Evolutionary conservation across 2,329 filamentous ascomycete genomes (phyloP), one percentile per base, ranked within the genome.

Genomic region (Xylaria sp.): DNA sequence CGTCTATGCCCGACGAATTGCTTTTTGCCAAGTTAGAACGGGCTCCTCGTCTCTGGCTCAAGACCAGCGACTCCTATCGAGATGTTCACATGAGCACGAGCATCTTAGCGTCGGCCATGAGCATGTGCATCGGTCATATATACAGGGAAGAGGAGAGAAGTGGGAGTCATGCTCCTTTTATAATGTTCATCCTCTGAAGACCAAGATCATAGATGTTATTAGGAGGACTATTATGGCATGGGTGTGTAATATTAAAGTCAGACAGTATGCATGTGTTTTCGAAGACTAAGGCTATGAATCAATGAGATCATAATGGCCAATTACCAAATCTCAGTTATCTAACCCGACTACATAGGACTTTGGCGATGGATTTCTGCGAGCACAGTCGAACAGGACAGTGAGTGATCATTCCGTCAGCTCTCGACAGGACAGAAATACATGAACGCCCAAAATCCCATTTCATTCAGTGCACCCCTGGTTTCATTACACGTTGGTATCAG

Each of bases 401-500:
- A 46, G 15, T 18, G 18, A 7, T 46, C 3, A 20, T 46, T 20
- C 41, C 28, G 39, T 56, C 41, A 48, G n/a, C 23, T 31, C 44
- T 66, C 15, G 10, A 10, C 23, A 3, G 23, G 51, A 23, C 23
- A 44, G 41, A 58, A 31, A 57, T 25, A 50, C 60, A 56, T 13
- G 25, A 65, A 69, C 67, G 60, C 67, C 58, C 13, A 63, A 23
- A 9, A 28, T 48, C 37, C 62, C 50, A 23, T 55, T 64, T 65
- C 44, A 20, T 70, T 51, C 37, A 54, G 31, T 61, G 50, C 57
- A 67, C 46, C 52, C 39, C 58, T 55, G 23, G 48, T 66, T 58
- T 68, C 62, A 69, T 68, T 66, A 65, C 46, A 64, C 55, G 12
- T 62, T 69, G 69, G 64, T 70, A 70, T 71, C 66, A 48, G 28